phyloP scores from a whole-genome alignment of 2,329 filamentous ascomycete genomes.

The Fusarium nygamai region DNA sequence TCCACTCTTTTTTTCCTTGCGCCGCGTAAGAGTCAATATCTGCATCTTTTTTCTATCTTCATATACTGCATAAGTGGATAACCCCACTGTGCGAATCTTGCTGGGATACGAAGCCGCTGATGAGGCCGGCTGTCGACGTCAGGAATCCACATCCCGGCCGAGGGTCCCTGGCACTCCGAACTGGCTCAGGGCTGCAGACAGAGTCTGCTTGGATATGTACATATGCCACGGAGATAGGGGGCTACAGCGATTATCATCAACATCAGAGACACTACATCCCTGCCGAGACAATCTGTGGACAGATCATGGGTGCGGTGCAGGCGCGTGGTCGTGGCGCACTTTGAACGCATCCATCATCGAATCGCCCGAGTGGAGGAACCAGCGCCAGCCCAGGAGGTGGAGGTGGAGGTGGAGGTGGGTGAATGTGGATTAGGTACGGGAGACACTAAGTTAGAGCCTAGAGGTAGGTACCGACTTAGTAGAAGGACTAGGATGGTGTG shows the following conservation, averaged over 20 bases:
- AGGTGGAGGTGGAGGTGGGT: slow-evolving; percentile 1
- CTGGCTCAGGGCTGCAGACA: neutral
- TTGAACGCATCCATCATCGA: slow-evolving; percentile 24
- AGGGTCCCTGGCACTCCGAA: neutral
- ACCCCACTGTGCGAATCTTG: too few species aligned
- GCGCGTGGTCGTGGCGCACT: slow-evolving; percentile 33
- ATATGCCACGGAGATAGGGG: slow-evolving; percentile 1
- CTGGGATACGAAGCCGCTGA: neutral
- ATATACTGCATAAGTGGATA: neutral
- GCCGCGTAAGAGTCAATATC: slow-evolving; percentile 25
- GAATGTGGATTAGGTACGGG: neutral
- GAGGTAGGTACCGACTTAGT: neutral
- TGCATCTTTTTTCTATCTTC: neutral
- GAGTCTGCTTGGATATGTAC: neutral
- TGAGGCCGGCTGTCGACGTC: neutral
- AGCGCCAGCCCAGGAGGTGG: neutral
- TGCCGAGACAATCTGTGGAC: slow-evolving; percentile 1
- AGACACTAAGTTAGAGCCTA: slow-evolving; percentile 3
- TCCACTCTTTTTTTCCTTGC: slow-evolving; percentile 3
- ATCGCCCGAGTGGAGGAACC: slow-evolving; percentile 25
- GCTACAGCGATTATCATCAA: slow-evolving; percentile 11
- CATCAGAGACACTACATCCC: neutral
- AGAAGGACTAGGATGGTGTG: neutral
- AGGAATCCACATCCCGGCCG: neutral
- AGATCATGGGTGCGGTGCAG: slow-evolving; percentile 7